Conservation (phyloP, 2,329 filamentous ascomycete species). For the Verticillium tricorpus region DNA sequence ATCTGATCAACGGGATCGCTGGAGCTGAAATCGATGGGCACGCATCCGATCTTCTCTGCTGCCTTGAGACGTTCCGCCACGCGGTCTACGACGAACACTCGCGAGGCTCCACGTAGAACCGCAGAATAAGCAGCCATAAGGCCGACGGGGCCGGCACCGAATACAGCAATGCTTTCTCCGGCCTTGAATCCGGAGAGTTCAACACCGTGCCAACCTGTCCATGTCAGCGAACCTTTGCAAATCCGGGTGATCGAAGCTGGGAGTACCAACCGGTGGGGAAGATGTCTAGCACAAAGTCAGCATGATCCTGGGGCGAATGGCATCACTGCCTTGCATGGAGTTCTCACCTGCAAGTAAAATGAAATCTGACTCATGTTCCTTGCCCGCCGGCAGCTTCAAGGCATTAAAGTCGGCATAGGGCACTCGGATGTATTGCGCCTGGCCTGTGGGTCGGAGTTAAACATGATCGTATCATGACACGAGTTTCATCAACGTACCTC, state of each 20-base stretch:
- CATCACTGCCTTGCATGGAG: not conserved
- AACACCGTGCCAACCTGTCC: conserved; percentile 50
- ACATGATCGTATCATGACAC: conserved; percentile 10
- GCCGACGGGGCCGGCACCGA: conserved; percentile 61
- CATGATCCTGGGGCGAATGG: not conserved
- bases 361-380: conserved; percentile 58
- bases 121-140: conserved; percentile 64
- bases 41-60: conserved; percentile 58
- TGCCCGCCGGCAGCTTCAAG: conserved; percentile 55
- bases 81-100: conserved; percentile 59
- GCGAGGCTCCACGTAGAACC: conserved; percentile 53
- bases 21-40: conserved; percentile 56
- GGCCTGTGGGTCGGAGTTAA: conserved; percentile 14
- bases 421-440: conserved; percentile 61
- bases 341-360: conserved; percentile 38
- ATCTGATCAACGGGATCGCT: conserved; percentile 58
- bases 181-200: conserved; percentile 53
- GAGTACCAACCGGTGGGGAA: conserved; percentile 24
- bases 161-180: conserved; percentile 60
- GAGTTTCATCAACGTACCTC: conserved; percentile 17
- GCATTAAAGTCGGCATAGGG: conserved; percentile 66
- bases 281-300: conserved; percentile 23
- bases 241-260: not conserved
- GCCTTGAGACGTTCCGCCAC: conserved; percentile 54
- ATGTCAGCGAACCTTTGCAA: not conserved